Conservation (phyloP, 176 grass and related monocot species). For the Saccharum spontaneum region DNA sequence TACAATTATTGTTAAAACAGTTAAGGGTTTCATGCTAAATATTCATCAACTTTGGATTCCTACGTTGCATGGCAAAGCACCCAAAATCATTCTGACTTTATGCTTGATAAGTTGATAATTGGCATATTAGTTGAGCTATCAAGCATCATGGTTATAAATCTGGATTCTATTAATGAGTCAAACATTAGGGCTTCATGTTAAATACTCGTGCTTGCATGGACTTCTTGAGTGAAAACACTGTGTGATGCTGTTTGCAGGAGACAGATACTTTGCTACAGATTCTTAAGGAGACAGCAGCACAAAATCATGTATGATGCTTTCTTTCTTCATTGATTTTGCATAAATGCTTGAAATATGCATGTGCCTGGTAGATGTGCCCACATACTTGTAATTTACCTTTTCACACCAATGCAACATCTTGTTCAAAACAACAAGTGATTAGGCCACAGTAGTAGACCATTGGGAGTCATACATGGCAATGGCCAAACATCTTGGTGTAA, state of each 20-base stretch:
- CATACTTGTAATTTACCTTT: slow-evolving; percentile 13
- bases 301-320: slow-evolving; percentile 48
- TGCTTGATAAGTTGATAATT: neutral
- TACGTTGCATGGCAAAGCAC: neutral
- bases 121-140: neutral
- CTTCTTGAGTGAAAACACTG: slow-evolving; percentile 42
- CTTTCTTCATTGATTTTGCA: neutral
- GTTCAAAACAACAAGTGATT: too few species aligned
- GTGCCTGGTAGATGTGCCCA: slow-evolving; percentile 6
- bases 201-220: slow-evolving; percentile 7
- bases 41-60: slow-evolving; percentile 9
- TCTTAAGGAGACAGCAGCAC: slow-evolving; percentile 59
- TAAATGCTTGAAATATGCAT: slow-evolving; percentile 13
- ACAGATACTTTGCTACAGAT: slow-evolving; percentile 70
- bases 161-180: slow-evolving; percentile 9
- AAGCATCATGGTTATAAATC: slow-evolving; percentile 10
- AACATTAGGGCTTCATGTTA: slow-evolving; percentile 2
- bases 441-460: too few species aligned
- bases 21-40: slow-evolving; percentile 5
- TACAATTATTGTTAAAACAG: too few species aligned
- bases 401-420: neutral
- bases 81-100: neutral
- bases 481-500: too few species aligned
- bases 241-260: slow-evolving; percentile 55
- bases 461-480: too few species aligned